A percentile compares a stretch with the other conserved stretches of the same genome.
These are phyloP conservation scores for Eutrema japonicum DNA, from an alignment of 345 rosid species.

Conservation along the genomic window DNA sequence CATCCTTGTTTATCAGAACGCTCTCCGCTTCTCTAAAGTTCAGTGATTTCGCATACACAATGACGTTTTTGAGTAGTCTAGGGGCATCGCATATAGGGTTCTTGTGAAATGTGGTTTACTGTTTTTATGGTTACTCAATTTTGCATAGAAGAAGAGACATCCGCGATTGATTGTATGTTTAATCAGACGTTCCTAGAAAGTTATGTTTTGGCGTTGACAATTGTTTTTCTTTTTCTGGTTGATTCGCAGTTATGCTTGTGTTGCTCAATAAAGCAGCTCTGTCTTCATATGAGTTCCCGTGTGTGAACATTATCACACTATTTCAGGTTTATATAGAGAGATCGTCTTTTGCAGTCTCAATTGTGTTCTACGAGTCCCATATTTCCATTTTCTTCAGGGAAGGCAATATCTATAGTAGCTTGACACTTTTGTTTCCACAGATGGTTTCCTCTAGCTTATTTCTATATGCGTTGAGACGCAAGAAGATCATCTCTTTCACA, in stretches of 20 bases:
- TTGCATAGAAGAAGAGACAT: background rate
- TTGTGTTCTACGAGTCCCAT: background rate
- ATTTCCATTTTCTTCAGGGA: background rate
- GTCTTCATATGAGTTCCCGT: slow-evolving; percentile 85
- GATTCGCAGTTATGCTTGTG: slow-evolving; percentile 77
- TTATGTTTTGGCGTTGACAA: slow-evolving; percentile 10
- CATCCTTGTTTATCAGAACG: background rate
- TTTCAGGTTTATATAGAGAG: slow-evolving; percentile 64
- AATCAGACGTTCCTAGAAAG: background rate
- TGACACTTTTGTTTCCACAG: slow-evolving; percentile 46
- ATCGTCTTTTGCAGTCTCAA: background rate
- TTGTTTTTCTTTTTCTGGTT: slow-evolving; percentile 1
- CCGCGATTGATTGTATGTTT: slow-evolving; percentile 5
- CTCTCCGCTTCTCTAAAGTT: background rate
- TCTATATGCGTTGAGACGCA: slow-evolving; percentile 68
- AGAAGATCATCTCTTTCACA: slow-evolving; percentile 69
- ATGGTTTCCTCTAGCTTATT: slow-evolving; percentile 79
- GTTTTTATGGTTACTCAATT: background rate
- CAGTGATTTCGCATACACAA: background rate
- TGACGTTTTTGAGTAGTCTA: background rate
- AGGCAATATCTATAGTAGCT: background rate
- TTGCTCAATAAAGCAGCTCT: slow-evolving; percentile 99
- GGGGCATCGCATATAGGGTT: background rate
- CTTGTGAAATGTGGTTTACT: slow-evolving; percentile 3
- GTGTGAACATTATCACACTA: slow-evolving; percentile 86